Conservation (phyloP, 306 rosid genomes). For the Prosopis cineraria region DNA sequence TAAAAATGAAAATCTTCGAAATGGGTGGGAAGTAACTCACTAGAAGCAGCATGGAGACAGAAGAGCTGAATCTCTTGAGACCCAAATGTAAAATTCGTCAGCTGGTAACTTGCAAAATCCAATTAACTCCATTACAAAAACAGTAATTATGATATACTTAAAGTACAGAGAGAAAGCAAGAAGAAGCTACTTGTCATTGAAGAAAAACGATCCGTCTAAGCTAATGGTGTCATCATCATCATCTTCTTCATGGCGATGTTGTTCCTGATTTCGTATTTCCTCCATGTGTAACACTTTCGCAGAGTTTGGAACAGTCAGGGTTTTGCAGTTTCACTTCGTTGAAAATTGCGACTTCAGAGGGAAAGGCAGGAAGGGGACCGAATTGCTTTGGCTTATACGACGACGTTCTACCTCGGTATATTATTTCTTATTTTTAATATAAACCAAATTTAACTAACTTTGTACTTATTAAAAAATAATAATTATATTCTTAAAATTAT, state of each 20-base stretch:
- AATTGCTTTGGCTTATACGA: too few species aligned
- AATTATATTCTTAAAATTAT: too few species aligned
- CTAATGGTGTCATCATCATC: constrained; percentile 73
- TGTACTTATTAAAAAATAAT: too few species aligned
- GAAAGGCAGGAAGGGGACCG: too few species aligned
- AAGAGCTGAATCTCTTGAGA: constrained; percentile 71
- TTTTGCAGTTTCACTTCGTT: too few species aligned
- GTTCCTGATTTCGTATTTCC: constrained; percentile 15
- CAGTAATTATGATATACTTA: background rate
- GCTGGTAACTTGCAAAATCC: constrained; percentile 66
- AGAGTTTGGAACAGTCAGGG: background rate
- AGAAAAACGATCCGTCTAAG: constrained; percentile 73
- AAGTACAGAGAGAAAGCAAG: constrained; percentile 1
- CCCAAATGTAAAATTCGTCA: constrained; percentile 76
- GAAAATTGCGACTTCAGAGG: too few species aligned
- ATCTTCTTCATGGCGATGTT: constrained; percentile 34
- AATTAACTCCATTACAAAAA: background rate
- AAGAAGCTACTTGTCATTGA: constrained; percentile 65
- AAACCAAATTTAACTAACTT: too few species aligned
- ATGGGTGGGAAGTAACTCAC: constrained; percentile 46
- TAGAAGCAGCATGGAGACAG: constrained; percentile 87
- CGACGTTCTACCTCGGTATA: too few species aligned
- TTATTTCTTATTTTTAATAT: too few species aligned
- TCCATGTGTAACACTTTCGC: constrained; percentile 25
- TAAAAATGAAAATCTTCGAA: background rate